A percentile compares a stretch with the other conserved stretches of the same genome.
Evolutionary conservation across 495 filamentous ascomycete species (phyloP).

Genomic region (Aspergillus asperescens): DNA sequence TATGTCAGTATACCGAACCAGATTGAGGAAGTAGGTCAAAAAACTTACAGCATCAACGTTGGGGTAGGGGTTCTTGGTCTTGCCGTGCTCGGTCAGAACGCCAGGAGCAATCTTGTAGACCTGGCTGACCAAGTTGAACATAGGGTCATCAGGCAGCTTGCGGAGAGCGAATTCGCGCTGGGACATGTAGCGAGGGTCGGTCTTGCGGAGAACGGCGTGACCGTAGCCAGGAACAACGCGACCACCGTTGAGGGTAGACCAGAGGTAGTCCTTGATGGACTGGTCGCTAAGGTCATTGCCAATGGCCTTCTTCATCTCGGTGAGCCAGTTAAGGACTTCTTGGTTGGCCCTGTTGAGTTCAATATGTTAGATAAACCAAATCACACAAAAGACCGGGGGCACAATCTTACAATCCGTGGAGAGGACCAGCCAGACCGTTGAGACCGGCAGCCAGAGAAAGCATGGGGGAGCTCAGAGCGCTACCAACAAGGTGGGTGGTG

Average conservation of each 20-base stretch:
- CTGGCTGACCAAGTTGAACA: conserved; percentile 99
- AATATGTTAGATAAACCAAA: conserved; percentile 14
- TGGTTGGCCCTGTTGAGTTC: conserved; percentile 70
- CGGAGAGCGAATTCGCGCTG: conserved; percentile 93
- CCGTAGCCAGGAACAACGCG: conserved; percentile 97
- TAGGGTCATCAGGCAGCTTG: conserved; percentile 89
- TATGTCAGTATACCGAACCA: conserved; percentile 18
- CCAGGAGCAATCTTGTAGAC: conserved; percentile 99
- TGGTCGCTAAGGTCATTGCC: conserved; percentile 92
- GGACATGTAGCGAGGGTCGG: conserved; percentile 94
- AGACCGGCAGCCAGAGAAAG: conserved; percentile 93
- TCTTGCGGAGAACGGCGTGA: conserved; percentile 98
- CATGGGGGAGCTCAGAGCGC: conserved; percentile 94
- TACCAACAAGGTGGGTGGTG: conserved; percentile 96
- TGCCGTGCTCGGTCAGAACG: conserved; percentile 97
- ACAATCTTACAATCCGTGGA: conserved; percentile 73
- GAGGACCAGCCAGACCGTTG: conserved; percentile 94
- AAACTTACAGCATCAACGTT: conserved; percentile 61
- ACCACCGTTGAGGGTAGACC: conserved; percentile 90
- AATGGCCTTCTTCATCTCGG: conserved; percentile 94
- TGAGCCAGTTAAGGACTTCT: conserved; percentile 98
- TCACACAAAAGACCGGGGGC: neutral
- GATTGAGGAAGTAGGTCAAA: conserved; percentile 5
- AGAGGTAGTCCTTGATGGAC: conserved; percentile 95
- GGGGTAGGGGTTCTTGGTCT: conserved; percentile 90